Conservation (phyloP, 1,284 basidiomycete species). For the Apiotrichum mycotoxinovorans region DNA sequence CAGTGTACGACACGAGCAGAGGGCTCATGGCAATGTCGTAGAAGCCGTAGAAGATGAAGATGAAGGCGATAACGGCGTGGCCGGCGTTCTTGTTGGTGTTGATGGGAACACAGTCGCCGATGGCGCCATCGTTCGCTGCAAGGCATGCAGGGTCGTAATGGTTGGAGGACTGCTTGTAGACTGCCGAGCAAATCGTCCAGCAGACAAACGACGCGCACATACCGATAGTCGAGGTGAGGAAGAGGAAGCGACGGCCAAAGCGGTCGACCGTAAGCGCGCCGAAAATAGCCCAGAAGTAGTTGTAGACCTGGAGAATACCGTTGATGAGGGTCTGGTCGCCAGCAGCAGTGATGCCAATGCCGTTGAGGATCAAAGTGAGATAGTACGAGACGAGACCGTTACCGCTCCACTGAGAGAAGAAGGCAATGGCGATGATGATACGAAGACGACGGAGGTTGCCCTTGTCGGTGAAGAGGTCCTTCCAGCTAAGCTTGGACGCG, state of each 20-base stretch:
- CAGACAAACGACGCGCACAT: constrained; percentile 57
- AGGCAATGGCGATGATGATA: constrained; percentile 36
- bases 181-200: constrained; percentile 67
- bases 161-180: constrained; percentile 46
- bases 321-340: constrained; percentile 66
- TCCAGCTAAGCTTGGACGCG: constrained; percentile 46
- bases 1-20: constrained; percentile 19
- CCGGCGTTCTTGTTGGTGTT: constrained; percentile 16
- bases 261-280: constrained; percentile 44
- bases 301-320: constrained; percentile 23
- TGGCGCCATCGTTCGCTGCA: constrained; percentile 50
- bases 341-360: constrained; percentile 63
- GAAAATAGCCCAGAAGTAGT: constrained; percentile 18
- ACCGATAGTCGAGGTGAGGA: constrained; percentile 20
- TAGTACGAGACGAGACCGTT: constrained; percentile 53
- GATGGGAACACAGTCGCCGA: constrained; percentile 47
- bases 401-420: constrained; percentile 44
- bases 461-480: constrained; percentile 38
- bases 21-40: constrained; percentile 49
- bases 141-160: constrained; percentile 20
- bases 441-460: constrained; percentile 28
- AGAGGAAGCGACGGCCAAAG: constrained; percentile 33
- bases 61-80: constrained; percentile 20
- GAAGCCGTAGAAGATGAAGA: constrained; percentile 46
- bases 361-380: constrained; percentile 64